These are phyloP conservation scores for Simmondsia chinensis DNA, from an alignment of 148 eudicot genomes.

Conservation along the genomic window DNA sequence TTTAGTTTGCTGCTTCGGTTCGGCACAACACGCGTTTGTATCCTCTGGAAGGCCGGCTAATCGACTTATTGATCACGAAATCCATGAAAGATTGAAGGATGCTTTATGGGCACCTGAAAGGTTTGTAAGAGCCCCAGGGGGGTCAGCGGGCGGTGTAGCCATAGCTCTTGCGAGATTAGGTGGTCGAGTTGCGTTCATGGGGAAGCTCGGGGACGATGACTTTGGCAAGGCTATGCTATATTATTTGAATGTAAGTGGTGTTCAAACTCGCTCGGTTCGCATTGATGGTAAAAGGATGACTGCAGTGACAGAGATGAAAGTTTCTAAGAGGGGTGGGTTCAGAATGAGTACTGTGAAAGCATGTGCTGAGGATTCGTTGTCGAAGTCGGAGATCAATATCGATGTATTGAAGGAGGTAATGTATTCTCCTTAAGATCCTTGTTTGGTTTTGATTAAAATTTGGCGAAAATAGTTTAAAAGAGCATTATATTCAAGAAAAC, in stretches of 20 bases:
- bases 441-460: too few species aligned
- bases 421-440: too few species aligned
- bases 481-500: too few species aligned
- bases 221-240: conserved; percentile 65
- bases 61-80: conserved; percentile 66
- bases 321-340: conserved; percentile 66
- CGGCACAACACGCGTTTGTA: conserved; percentile 70
- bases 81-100: conserved; percentile 57
- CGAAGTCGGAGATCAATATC: conserved; percentile 70
- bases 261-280: conserved; percentile 71
- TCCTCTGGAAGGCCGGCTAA: conserved; percentile 80
- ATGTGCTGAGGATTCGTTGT: conserved; percentile 88
- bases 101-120: conserved; percentile 75
- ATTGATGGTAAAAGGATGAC: conserved; percentile 56
- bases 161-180: conserved; percentile 67
- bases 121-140: conserved; percentile 79
- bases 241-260: conserved; percentile 45
- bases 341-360: conserved; percentile 48
- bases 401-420: conserved; percentile 89
- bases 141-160: conserved; percentile 82
- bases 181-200: conserved; percentile 89
- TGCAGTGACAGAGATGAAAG: conserved; percentile 66
- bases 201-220: conserved; percentile 82
- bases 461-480: too few species aligned
- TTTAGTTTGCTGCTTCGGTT: conserved; percentile 88